Evolutionary conservation across 192 early-diverging fungal species (phyloP).

Genomic region (Coemansia sp.): DNA sequence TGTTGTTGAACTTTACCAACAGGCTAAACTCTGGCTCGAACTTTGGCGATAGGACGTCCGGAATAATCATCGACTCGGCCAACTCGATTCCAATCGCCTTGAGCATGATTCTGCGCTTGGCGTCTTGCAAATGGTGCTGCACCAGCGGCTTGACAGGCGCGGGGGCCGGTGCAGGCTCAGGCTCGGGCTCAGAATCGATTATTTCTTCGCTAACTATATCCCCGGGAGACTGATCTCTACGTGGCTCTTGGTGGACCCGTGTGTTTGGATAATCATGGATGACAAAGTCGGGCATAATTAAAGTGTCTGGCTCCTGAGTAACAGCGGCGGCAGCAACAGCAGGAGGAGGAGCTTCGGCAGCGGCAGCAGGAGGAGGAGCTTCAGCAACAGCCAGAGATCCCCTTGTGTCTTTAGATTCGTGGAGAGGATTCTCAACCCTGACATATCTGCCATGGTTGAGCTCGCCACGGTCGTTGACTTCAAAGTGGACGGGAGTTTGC

Average conservation of each 20-base stretch:
- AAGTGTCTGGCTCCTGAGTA: neutral
- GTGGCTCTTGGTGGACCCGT: neutral
- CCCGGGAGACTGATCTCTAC: neutral
- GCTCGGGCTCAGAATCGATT: neutral
- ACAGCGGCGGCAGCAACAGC: neutral
- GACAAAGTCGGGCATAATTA: neutral
- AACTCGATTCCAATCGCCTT: conserved; percentile 4
- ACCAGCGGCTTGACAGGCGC: neutral
- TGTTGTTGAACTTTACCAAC: conserved; percentile 13
- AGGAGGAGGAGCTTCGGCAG: neutral
- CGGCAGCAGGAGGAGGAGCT: neutral
- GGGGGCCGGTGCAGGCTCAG: neutral
- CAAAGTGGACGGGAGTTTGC: neutral
- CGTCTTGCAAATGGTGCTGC: neutral
- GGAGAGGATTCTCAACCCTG: neutral
- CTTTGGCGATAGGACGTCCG: conserved; percentile 16
- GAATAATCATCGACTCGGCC: conserved; percentile 14
- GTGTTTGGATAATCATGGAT: neutral
- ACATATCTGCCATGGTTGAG: neutral
- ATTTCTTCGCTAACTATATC: neutral
- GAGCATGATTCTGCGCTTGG: conserved; percentile 14
- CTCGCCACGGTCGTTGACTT: neutral
- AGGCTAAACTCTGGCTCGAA: conserved; percentile 41
- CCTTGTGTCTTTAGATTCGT: neutral
- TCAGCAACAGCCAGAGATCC: neutral